Evolutionary conservation across 257 asterid genomes (phyloP).

Genomic region (Catharanthus roseus): DNA sequence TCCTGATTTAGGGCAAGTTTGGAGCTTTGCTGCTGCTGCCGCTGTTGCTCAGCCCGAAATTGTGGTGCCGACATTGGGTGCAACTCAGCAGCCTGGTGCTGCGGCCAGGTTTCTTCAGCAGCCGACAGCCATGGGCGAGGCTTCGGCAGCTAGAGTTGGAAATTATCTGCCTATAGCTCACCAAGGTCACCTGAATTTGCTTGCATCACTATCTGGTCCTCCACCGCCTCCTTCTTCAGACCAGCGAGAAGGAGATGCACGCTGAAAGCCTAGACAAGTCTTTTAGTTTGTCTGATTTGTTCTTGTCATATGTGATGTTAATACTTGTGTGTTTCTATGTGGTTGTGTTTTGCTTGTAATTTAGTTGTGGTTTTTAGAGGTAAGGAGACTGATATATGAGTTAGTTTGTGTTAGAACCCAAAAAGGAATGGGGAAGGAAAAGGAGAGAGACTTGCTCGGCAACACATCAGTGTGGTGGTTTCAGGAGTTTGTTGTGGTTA

Average conservation of each 20-base stretch:
- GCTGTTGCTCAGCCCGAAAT: slow-evolving; percentile 56
- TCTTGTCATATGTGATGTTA: slow-evolving; percentile 13
- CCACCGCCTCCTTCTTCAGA: slow-evolving; percentile 55
- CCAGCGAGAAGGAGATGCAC: slow-evolving; percentile 65
- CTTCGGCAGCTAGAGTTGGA: slow-evolving; percentile 94
- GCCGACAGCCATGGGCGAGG: slow-evolving; percentile 67
- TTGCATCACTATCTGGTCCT: slow-evolving; percentile 76
- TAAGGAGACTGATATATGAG: slow-evolving; percentile 12
- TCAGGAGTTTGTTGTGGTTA: slow-evolving; percentile 13
- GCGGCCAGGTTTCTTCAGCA: slow-evolving; percentile 78
- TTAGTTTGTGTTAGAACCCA: slow-evolving; percentile 12
- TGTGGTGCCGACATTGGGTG: slow-evolving; percentile 40
- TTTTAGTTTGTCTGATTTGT: slow-evolving; percentile 8
- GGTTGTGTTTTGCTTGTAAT: slow-evolving; percentile 17
- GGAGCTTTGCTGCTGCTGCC: slow-evolving; percentile 89
- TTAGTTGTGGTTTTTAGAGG: slow-evolving; percentile 14
- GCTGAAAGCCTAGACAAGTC: slow-evolving; percentile 28
- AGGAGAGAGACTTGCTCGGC: slow-evolving; percentile 10
- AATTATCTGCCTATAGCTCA: slow-evolving; percentile 88
- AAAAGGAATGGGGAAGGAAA: neutral
- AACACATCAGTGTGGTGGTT: slow-evolving; percentile 5
- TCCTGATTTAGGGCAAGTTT: slow-evolving; percentile 80
- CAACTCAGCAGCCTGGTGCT: slow-evolving; percentile 25
- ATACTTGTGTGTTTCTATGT: slow-evolving; percentile 11
- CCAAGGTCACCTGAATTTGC: slow-evolving; percentile 90